A percentile compares a stretch with the other conserved stretches of the same genome.
These are phyloP conservation scores for Xylaria acuta DNA, from an alignment of 495 filamentous ascomycete genomes.

Conservation along the genomic window DNA sequence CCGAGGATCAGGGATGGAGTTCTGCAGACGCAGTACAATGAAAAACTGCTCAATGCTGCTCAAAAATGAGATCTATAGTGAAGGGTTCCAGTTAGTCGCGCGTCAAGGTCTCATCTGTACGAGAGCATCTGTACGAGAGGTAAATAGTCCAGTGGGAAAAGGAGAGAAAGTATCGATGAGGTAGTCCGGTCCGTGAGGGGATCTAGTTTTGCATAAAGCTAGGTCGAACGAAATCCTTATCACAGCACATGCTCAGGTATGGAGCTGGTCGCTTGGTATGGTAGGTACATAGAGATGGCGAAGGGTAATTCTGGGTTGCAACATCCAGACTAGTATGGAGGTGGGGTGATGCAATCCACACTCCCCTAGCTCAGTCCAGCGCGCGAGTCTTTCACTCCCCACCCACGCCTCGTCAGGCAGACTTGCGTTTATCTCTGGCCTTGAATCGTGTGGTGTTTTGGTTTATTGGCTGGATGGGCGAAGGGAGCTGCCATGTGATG, in stretches of 20 bases:
- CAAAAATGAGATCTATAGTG: slow-evolving; percentile 6
- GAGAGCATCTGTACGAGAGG: not conserved
- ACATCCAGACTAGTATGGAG: not conserved
- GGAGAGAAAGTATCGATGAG: not conserved
- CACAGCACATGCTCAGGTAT: not conserved
- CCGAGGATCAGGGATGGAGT: slow-evolving; percentile 8
- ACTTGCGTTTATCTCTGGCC: slow-evolving; percentile 6
- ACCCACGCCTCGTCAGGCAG: slow-evolving; percentile 1
- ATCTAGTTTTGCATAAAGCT: not conserved
- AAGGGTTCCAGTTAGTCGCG: not conserved
- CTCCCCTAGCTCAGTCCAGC: not conserved
- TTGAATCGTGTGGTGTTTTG: slow-evolving; percentile 7
- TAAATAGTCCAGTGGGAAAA: not conserved
- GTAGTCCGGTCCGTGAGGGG: slow-evolving; percentile 7
- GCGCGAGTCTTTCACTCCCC: slow-evolving; percentile 12
- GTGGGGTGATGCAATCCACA: slow-evolving; percentile 19
- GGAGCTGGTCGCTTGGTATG: slow-evolving; percentile 2
- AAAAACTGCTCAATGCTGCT: slow-evolving; percentile 22
- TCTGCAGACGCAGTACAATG: not conserved
- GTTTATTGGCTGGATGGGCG: slow-evolving; percentile 7
- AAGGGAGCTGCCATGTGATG: slow-evolving; percentile 16
- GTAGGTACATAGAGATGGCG: not conserved
- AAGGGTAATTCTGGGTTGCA: not conserved
- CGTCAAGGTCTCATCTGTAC: not conserved
- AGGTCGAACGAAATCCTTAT: not conserved